Percentiles rank a stretch among this genome's conserved stretches.
phyloP scores from a whole-genome alignment of 495 filamentous ascomycete species.

The Bombardia bombarda region DNA sequence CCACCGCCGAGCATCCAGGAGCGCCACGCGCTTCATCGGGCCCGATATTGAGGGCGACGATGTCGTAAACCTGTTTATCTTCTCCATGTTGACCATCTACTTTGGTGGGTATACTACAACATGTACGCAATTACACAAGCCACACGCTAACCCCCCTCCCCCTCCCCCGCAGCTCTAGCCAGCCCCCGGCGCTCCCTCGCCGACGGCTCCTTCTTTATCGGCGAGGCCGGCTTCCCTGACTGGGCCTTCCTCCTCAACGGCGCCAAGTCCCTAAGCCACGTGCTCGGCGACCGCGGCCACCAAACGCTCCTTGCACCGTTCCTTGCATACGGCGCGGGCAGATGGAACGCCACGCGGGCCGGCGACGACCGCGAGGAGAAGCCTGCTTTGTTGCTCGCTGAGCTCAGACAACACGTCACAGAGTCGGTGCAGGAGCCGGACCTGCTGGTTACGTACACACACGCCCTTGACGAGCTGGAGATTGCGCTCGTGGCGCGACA shows the following conservation, averaged over 20 bases:
- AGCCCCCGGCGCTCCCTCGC: conserved; percentile 18
- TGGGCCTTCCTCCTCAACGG: conserved; percentile 29
- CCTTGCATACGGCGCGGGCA: conserved; percentile 14
- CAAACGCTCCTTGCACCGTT: conserved; percentile 18
- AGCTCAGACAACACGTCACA: not conserved
- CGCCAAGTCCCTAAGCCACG: conserved; percentile 17
- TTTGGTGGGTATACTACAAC: conserved; percentile 10
- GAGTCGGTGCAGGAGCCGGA: not conserved
- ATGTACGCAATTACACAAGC: not conserved
- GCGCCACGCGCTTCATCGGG: conserved; percentile 22
- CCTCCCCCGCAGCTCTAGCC: conserved; percentile 11
- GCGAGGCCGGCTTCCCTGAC: conserved; percentile 20
- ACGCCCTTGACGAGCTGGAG: conserved; percentile 26
- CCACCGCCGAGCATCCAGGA: conserved; percentile 34
- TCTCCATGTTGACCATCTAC: conserved; percentile 28
- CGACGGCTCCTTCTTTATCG: conserved; percentile 22
- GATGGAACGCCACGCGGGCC: conserved; percentile 14
- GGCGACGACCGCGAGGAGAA: not conserved
- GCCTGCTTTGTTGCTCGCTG: not conserved
- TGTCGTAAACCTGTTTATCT: conserved; percentile 23
- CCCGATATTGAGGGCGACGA: conserved; percentile 5
- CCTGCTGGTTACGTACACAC: conserved; percentile 12
- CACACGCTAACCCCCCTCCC: not conserved
- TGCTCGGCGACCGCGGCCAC: conserved; percentile 11
- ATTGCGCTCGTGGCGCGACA: conserved; percentile 11